Conservation (phyloP, 2,329 filamentous ascomycete genomes). For the Neopestalotiopsis sp. region DNA sequence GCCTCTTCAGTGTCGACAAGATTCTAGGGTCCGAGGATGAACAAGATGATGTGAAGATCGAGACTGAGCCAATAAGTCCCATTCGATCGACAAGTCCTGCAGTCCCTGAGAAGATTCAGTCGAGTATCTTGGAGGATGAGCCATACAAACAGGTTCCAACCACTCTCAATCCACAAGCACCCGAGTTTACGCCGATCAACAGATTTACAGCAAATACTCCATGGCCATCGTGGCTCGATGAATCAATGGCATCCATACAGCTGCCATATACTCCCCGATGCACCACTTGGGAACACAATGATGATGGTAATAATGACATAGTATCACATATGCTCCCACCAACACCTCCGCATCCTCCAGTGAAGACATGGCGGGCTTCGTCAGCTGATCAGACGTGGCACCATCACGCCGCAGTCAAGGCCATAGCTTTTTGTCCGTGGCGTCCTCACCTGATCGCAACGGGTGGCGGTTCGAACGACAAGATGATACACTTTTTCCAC, state of each 20-base stretch:
- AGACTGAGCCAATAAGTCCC: neutral
- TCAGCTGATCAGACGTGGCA: slow-evolving; percentile 74
- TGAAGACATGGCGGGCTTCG: slow-evolving; percentile 57
- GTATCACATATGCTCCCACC: neutral
- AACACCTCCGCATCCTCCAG: slow-evolving; percentile 21
- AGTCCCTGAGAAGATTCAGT: neutral
- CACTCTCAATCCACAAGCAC: neutral
- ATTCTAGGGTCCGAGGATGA: slow-evolving; percentile 46
- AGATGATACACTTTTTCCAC: slow-evolving; percentile 95
- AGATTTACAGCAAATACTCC: neutral
- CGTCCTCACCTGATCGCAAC: slow-evolving; percentile 85
- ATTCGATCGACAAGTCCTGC: neutral
- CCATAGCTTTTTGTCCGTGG: slow-evolving; percentile 97
- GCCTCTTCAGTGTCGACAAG: slow-evolving; percentile 74
- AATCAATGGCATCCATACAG: neutral
- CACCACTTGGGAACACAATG: neutral
- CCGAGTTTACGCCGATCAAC: neutral
- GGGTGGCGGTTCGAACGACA: slow-evolving; percentile 91
- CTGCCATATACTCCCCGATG: neutral
- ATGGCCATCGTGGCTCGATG: neutral
- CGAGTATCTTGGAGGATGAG: neutral
- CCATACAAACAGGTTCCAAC: neutral
- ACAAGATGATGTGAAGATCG: neutral
- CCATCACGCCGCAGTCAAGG: slow-evolving; percentile 91
- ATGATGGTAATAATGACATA: neutral